Conservation (phyloP, 2,329 filamentous ascomycete species). For the Coniella vitis region DNA sequence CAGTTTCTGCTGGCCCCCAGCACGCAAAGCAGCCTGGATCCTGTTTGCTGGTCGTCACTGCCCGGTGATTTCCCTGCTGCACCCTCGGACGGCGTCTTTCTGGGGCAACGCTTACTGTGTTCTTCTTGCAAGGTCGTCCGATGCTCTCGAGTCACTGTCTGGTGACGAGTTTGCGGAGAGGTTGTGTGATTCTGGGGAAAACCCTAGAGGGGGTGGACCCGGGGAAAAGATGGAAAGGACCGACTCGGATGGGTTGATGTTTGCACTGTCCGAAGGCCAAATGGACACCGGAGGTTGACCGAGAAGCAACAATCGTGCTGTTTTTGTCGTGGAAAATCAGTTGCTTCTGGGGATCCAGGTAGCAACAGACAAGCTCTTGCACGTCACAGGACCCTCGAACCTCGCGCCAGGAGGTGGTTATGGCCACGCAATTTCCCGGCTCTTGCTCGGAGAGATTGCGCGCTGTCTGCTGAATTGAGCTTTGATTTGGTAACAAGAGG, state of each 20-base stretch:
- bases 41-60: background rate
- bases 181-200: conserved; percentile 5
- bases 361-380: background rate
- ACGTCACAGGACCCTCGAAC: background rate
- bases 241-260: conserved; percentile 11
- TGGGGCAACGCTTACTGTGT: background rate
- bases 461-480: background rate
- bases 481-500: background rate
- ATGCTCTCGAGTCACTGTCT: background rate
- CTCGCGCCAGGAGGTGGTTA: background rate
- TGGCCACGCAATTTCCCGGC: background rate
- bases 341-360: background rate
- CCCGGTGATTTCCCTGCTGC: too few relatives aligned
- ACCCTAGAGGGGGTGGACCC: background rate
- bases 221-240: conserved; percentile 9
- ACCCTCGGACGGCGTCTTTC: too few relatives aligned
- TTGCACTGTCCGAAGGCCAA: conserved; percentile 3
- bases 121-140: background rate
- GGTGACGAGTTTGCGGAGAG: background rate
- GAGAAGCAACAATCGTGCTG: background rate
- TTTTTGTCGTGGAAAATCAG: background rate
- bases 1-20: background rate
- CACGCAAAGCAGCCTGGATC: background rate
- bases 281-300: conserved; percentile 7
- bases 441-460: background rate